Evolutionary conservation across 1,284 basidiomycete genomes (phyloP), one percentile per base, ranked within the genome.

Genomic region (Crepidotus sp.): DNA sequence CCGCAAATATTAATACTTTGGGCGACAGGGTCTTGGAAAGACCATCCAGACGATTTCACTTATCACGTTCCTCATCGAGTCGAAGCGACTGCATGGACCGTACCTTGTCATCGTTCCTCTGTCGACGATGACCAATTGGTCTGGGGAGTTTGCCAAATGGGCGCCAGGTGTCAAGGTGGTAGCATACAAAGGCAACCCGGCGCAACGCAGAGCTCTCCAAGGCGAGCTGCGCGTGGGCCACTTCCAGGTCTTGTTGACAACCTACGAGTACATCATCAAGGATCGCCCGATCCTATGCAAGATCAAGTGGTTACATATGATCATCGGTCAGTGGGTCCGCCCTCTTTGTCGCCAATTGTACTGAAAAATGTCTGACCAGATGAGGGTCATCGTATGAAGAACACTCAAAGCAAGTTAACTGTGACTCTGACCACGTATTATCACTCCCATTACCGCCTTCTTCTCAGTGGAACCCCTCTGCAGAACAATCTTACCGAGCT

Each of bases 311-410:
- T 69, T 97, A 15, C 94, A 96, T 63, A 96, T 98, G 85, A 97
- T 98, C 62, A 96, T 99, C 54, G 84, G 84, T 84, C 46, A 45
- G 77, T 61, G 29, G 31, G 45, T 18, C 15, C 13, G n/a, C 7
- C 21, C 13, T 26, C 6, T 21, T 32, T 10, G 14, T 6, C 27
- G 21, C 14, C 15, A 9, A 37, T 30, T 30, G 43, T 30, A 25
- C 38, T 43, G 52, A 33, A 52, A 40, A 18, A 17, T 36, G 7
- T 29, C 19, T 9, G 3, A 34, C 33, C 46, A 72, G 96, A 98
- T 61, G 96, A 98, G 74, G 96, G 96, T 60, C 96, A 98, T 67
- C 86, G 96, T 60, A 95, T 98, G 92, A 98, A 99, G 73, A 98
- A 98, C 63, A 94, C 95, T 0, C 90, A 97, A 65, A 88, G 83